Percentiles rank a stretch among this genome's conserved stretches.
Conservation (phyloP, 805 yeast species). For the Wickerhamiella occidentalis region DNA sequence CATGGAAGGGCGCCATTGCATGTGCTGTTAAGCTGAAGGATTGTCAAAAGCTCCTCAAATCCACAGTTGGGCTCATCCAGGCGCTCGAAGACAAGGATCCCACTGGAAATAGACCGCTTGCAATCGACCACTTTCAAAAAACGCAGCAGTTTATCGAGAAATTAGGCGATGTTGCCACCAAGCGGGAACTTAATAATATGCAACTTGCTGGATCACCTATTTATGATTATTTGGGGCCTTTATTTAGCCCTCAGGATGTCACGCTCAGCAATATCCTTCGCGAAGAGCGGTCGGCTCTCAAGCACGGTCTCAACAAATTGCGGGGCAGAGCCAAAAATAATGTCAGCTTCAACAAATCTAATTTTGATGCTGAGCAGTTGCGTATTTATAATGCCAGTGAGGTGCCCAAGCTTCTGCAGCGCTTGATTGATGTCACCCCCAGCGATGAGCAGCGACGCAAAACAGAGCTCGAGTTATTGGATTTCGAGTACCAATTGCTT, state of each 20-base stretch:
- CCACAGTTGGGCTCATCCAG: constrained; percentile 16
- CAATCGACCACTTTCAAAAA: constrained; percentile 19
- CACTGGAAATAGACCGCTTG: constrained; percentile 19
- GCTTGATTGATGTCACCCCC: constrained; percentile 44
- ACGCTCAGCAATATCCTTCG: constrained; percentile 21
- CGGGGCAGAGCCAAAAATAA: constrained; percentile 21
- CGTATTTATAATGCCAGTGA: constrained; percentile 38
- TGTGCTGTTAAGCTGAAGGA: constrained; percentile 20
- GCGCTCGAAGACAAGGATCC: constrained; percentile 14
- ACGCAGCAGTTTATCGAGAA: constrained; percentile 16
- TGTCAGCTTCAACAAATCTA: constrained; percentile 15
- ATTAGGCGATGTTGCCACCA: constrained; percentile 15
- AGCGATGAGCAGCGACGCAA: constrained; percentile 49
- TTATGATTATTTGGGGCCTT: constrained; percentile 22
- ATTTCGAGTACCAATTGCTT: constrained; percentile 44
- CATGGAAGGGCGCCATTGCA: constrained; percentile 68
- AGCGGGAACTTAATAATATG: constrained; percentile 15
- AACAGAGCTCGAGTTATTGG: constrained; percentile 49
- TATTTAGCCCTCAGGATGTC: constrained; percentile 22
- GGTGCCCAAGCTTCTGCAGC: constrained; percentile 42
- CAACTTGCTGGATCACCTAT: constrained; percentile 26
- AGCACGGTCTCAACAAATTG: constrained; percentile 18
- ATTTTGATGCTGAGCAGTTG: constrained; percentile 28
- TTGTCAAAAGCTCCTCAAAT: constrained; percentile 17
- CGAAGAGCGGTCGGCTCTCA: constrained; percentile 22